Percentiles rank a stretch among this genome's conserved stretches.
Conservation (phyloP, 495 filamentous ascomycete genomes). For the Penicillium canescens region DNA sequence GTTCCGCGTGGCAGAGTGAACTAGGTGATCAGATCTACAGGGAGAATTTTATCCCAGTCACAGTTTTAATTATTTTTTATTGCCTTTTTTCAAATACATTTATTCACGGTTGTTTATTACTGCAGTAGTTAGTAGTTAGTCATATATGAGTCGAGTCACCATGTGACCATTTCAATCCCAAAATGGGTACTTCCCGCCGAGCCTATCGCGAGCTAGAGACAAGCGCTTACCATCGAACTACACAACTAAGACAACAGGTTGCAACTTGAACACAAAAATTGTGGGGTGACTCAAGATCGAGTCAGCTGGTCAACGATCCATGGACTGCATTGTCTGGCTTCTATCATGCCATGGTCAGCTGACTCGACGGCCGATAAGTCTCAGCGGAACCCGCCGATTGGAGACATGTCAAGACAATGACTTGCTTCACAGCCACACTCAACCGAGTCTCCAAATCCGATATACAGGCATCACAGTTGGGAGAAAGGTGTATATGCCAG, state of each 20-base stretch:
- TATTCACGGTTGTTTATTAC: not conserved
- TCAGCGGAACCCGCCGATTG: conserved; percentile 8
- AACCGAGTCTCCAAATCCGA: not conserved
- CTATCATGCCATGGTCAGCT: conserved; percentile 11
- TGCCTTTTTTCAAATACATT: not conserved
- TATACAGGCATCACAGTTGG: not conserved
- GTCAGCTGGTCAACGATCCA: conserved; percentile 12
- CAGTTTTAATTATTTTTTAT: not conserved
- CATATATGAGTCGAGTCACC: conserved; percentile 4
- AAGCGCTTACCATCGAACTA: conserved; percentile 1
- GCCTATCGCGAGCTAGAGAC: not conserved
- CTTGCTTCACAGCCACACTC: conserved; percentile 5
- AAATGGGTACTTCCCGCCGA: conserved; percentile 5
- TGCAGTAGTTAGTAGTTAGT: not conserved
- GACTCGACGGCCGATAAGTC: conserved; percentile 2
- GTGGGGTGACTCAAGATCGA: conserved; percentile 7
- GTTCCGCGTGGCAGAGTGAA: not conserved
- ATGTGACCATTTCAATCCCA: not conserved
- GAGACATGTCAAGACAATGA: conserved; percentile 4
- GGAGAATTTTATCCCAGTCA: not conserved
- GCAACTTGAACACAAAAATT: not conserved
- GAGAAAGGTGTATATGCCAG: not conserved
- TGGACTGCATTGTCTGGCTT: conserved; percentile 3
- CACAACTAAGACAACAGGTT: not conserved
- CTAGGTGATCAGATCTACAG: not conserved